Percentiles rank a stretch among this genome's conserved stretches.
Evolutionary conservation across 805 yeast genomes (phyloP).

Genomic region (Myxozyma melibiosi): DNA sequence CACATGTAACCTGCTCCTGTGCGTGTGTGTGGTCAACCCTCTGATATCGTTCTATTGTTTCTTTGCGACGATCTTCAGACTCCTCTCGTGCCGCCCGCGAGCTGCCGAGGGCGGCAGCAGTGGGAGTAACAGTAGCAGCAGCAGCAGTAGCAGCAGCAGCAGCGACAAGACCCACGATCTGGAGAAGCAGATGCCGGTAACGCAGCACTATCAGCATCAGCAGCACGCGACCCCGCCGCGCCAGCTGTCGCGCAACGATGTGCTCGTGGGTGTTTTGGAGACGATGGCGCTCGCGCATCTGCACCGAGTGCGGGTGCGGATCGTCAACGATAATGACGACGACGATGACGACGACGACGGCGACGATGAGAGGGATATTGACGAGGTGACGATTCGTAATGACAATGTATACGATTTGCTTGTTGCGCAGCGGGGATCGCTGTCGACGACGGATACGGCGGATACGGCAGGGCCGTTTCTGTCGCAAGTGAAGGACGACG

Average conservation of each 20-base stretch:
- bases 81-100: background rate
- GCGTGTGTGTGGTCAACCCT: constrained; percentile 19
- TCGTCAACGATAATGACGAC: constrained; percentile 1
- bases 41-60: background rate
- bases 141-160: no score
- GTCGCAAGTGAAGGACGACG: background rate
- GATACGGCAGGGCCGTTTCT: background rate
- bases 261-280: constrained; percentile 4
- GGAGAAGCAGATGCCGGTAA: constrained; percentile 1
- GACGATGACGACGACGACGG: background rate
- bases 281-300: constrained; percentile 15
- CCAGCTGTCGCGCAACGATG: background rate
- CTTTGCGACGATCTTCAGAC: background rate
- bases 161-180: background rate
- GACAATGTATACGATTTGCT: background rate
- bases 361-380: background rate
- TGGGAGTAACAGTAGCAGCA: no score
- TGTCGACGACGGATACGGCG: background rate
- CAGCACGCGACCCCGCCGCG: no score
- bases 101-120: background rate
- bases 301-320: constrained; percentile 8
- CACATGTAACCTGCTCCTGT: constrained; percentile 14
- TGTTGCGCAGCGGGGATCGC: background rate
- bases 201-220: no score
- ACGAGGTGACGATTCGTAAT: background rate